Conservation (phyloP, 78 protist genomes). For the Protostelium mycophagum region DNA sequence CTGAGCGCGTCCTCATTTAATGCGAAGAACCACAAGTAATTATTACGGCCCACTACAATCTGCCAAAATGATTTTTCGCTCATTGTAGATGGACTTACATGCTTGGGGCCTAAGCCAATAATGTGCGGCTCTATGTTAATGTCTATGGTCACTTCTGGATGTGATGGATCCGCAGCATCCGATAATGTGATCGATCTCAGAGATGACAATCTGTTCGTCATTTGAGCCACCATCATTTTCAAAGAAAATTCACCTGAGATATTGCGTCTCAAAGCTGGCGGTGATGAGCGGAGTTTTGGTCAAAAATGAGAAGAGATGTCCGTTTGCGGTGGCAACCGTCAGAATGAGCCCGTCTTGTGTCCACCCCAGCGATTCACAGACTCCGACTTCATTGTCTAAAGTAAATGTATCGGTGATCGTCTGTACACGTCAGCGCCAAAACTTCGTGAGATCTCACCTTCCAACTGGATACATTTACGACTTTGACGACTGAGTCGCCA, state of each 20-base stretch:
- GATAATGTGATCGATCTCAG: slow-evolving; percentile 54
- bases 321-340: slow-evolving; percentile 42
- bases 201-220: slow-evolving; percentile 42
- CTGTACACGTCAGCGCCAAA: background rate
- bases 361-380: slow-evolving; percentile 30
- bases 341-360: slow-evolving; percentile 66
- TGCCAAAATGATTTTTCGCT: background rate
- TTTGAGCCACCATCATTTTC: too few species aligned
- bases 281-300: slow-evolving; percentile 52
- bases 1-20: background rate
- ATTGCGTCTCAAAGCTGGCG: background rate
- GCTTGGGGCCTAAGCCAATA: background rate
- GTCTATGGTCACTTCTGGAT: background rate
- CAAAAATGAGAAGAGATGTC: slow-evolving; percentile 37
- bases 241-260: too few species aligned
- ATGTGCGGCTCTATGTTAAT: slow-evolving; percentile 5
- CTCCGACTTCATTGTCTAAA: slow-evolving; percentile 9
- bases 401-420: slow-evolving; percentile 14
- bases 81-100: background rate
- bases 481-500: slow-evolving; percentile 25
- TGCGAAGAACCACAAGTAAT: slow-evolving; percentile 45
- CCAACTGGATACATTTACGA: slow-evolving; percentile 22
- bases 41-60: slow-evolving; percentile 60
- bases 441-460: background rate
- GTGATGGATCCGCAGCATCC: background rate